A percentile compares a stretch with the other conserved stretches of the same genome.
These are phyloP conservation scores for Dothideomycetidae sp. DNA, from an alignment of 2,329 filamentous ascomycete genomes.

Conservation along the genomic window DNA sequence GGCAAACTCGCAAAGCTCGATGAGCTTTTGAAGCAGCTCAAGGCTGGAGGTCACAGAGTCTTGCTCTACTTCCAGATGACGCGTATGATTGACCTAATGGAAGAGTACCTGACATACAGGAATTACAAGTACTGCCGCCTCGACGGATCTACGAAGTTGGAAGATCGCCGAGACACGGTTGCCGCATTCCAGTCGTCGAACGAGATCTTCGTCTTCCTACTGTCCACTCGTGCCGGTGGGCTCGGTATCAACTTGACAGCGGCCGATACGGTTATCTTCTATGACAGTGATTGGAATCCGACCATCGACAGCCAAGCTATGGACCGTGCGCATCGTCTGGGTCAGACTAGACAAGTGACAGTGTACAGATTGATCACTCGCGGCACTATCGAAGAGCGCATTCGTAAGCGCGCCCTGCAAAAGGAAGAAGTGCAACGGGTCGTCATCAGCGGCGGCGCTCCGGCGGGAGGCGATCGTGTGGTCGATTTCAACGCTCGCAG, in stretches of 20 bases:
- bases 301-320: conserved; percentile 98
- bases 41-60: conserved; percentile 83
- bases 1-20: conserved; percentile 91
- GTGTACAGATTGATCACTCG: conserved; percentile 96
- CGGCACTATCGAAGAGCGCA: conserved; percentile 93
- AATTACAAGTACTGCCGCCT: conserved; percentile 98
- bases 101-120: conserved; percentile 95
- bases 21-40: conserved; percentile 72
- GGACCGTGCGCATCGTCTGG: conserved; percentile 95
- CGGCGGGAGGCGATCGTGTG: conserved; percentile 40
- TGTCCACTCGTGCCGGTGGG: conserved; percentile 92
- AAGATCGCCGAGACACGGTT: conserved; percentile 92
- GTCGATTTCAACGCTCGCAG: conserved; percentile 94
- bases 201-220: conserved; percentile 91
- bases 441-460: conserved; percentile 76
- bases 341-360: conserved; percentile 88
- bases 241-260: conserved; percentile 94
- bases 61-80: conserved; percentile 99
- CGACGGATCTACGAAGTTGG: conserved; percentile 91
- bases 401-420: conserved; percentile 88
- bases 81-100: conserved; percentile 98
- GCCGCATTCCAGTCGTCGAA: conserved; percentile 89
- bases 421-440: conserved; percentile 98
- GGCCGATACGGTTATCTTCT: conserved; percentile 98
- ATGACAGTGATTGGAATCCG: conserved; percentile 98